Evolutionary conservation across 768 basidiomycete genomes (phyloP).

Genomic region (Dacryopinax primogenitus): DNA sequence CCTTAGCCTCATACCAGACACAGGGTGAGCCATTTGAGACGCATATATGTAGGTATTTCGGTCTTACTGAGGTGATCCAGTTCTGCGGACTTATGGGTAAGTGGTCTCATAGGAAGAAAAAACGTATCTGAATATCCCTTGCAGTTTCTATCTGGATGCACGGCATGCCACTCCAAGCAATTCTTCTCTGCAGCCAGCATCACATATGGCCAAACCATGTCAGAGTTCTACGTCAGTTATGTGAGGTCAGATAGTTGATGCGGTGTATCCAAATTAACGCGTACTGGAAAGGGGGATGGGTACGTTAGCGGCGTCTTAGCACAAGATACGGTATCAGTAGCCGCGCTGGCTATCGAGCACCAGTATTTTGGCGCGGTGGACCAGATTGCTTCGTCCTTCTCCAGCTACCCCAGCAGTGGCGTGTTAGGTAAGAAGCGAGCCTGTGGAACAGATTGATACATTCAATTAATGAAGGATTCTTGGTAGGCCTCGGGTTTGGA

Average conservation of each 20-base stretch:
- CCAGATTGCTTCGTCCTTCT: constrained; percentile 39
- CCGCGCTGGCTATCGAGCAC: constrained; percentile 31
- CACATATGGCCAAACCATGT: constrained; percentile 29
- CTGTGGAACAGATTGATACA: background rate
- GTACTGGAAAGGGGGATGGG: constrained; percentile 37
- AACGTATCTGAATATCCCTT: background rate
- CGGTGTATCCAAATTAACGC: background rate
- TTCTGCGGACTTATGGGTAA: constrained; percentile 51
- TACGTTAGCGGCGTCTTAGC: constrained; percentile 38
- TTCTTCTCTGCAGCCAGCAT: constrained; percentile 33
- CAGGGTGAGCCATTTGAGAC: constrained; percentile 28
- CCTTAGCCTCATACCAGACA: constrained; percentile 51
- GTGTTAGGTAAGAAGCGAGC: constrained; percentile 33
- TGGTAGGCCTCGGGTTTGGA: constrained; percentile 40
- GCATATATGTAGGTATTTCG: background rate
- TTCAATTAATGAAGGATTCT: background rate
- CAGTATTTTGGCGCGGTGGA: constrained; percentile 48
- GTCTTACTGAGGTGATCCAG: background rate
- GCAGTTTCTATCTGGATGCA: constrained; percentile 22
- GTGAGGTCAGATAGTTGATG: constrained; percentile 24
- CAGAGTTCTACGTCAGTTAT: constrained; percentile 34
- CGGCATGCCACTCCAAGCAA: constrained; percentile 32
- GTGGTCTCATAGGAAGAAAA: background rate
- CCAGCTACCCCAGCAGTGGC: constrained; percentile 40
- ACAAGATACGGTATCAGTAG: constrained; percentile 40